A percentile compares a stretch with the other conserved stretches of the same genome.
phyloP scores from a whole-genome alignment of 1,139 yeast genomes.

The Zygoascus sp. region DNA sequence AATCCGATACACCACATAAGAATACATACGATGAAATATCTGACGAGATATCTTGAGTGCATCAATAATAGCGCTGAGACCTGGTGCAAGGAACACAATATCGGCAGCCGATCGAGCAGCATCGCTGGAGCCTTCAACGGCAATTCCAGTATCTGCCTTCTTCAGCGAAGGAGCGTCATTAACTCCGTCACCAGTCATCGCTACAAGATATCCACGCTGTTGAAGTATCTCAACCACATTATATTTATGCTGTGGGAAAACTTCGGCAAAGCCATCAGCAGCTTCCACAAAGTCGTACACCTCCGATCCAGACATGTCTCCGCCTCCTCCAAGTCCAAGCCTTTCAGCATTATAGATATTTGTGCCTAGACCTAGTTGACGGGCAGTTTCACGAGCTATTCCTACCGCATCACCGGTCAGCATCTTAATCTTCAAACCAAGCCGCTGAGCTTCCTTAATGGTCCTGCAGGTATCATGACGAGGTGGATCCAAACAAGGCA shows the following conservation, averaged over 20 bases:
- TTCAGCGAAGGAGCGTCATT: conserved; percentile 75
- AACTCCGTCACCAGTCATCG: conserved; percentile 83
- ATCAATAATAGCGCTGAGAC: conserved; percentile 73
- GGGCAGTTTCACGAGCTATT: conserved; percentile 67
- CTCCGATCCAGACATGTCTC: conserved; percentile 70
- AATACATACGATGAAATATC: conserved; percentile 79
- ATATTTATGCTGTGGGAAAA: conserved; percentile 78
- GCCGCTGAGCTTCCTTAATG: conserved; percentile 59
- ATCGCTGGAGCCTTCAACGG: conserved; percentile 78
- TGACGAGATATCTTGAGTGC: conserved; percentile 74
- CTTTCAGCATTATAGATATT: conserved; percentile 69
- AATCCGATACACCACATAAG: conserved; percentile 75
- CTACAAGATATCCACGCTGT: conserved; percentile 72
- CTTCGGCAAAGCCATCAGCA: conserved; percentile 80
- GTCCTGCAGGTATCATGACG: conserved; percentile 70
- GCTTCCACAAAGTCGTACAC: conserved; percentile 74
- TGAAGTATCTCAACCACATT: conserved; percentile 74
- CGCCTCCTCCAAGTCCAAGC: conserved; percentile 68
- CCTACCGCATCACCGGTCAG: conserved; percentile 75
- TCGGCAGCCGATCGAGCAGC: conserved; percentile 80
- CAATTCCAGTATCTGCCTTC: conserved; percentile 80
- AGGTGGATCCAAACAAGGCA: conserved; percentile 75
- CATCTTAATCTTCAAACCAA: conserved; percentile 67
- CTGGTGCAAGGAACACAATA: conserved; percentile 74
- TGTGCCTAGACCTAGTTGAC: conserved; percentile 67